phyloP scores from a whole-genome alignment of 1,139 yeast species.

The Petasospora rhodanensis region DNA sequence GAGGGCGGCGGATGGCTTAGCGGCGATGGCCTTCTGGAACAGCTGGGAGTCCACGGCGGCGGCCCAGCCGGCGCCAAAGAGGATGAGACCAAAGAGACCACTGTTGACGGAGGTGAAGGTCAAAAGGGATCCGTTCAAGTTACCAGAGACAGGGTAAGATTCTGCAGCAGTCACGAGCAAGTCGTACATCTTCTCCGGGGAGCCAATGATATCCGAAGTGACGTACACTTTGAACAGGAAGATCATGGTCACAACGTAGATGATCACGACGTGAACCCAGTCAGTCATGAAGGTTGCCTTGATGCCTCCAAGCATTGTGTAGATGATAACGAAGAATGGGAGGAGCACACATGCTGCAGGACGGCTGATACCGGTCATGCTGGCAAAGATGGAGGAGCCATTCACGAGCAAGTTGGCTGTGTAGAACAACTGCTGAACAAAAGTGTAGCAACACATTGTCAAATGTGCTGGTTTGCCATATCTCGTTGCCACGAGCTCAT shows the following conservation, averaged over 20 bases:
- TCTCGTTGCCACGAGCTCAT: slow-evolving; percentile 38
- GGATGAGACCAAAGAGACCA: slow-evolving; percentile 27
- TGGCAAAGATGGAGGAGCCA: slow-evolving; percentile 37
- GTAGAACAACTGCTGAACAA: slow-evolving; percentile 1
- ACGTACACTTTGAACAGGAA: slow-evolving; percentile 27
- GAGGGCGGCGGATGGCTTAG: slow-evolving; percentile 32
- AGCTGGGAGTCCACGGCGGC: slow-evolving; percentile 36
- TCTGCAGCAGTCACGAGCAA: slow-evolving; percentile 27
- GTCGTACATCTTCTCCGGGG: slow-evolving; percentile 34
- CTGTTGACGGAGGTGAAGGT: slow-evolving; percentile 9
- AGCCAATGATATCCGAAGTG: slow-evolving; percentile 30
- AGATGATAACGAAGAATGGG: slow-evolving; percentile 33
- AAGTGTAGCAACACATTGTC: slow-evolving; percentile 29
- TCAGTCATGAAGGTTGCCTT: slow-evolving; percentile 45
- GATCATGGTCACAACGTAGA: slow-evolving; percentile 23
- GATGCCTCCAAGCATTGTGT: slow-evolving; percentile 42
- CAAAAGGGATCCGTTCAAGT: slow-evolving; percentile 49
- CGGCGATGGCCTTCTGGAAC: slow-evolving; percentile 39
- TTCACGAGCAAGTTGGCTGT: slow-evolving; percentile 1
- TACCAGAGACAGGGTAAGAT: slow-evolving; percentile 22
- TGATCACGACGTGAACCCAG: slow-evolving; percentile 37
- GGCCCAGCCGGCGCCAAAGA: slow-evolving; percentile 30
- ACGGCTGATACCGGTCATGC: slow-evolving; percentile 24
- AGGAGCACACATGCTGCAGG: slow-evolving; percentile 42
- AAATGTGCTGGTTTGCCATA: slow-evolving; percentile 34